Conservation (phyloP, 306 rosid species). For the Potentilla sterilis region DNA sequence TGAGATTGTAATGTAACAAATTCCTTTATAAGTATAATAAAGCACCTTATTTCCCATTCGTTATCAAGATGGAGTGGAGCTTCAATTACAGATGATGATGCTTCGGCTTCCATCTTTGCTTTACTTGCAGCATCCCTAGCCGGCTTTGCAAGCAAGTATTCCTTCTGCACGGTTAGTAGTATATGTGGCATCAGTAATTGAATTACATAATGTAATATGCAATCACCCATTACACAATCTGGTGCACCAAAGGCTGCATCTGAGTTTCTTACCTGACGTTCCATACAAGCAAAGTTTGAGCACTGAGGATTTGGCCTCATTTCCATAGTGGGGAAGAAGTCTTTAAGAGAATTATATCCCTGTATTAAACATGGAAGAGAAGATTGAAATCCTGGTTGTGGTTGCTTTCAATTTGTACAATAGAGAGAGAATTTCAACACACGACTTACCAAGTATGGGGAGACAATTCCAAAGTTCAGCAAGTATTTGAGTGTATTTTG, state of each 20-base stretch:
- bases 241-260: conserved; percentile 15
- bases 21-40: conserved; percentile 3
- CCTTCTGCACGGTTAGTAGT: conserved; percentile 53
- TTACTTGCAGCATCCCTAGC: conserved; percentile 87
- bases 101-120: conserved; percentile 76
- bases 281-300: conserved; percentile 76
- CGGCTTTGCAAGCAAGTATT: conserved; percentile 65
- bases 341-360: conserved; percentile 98
- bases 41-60: conserved; percentile 97
- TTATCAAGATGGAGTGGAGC: conserved; percentile 76
- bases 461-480: conserved; percentile 80
- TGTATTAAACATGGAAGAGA: conserved; percentile 31
- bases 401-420: background rate
- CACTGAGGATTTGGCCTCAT: conserved; percentile 99
- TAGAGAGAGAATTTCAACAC: conserved; percentile 10
- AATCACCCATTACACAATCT: conserved; percentile 14
- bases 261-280: conserved; percentile 67
- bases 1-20: background rate
- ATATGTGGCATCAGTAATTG: conserved; percentile 13
- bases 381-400: background rate
- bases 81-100: conserved; percentile 43
- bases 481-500: conserved; percentile 89
- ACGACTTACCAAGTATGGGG: conserved; percentile 77
- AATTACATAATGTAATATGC: background rate
- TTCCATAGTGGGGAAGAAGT: conserved; percentile 96